Evolutionary conservation across 345 rosid species (phyloP).

Genomic region (Gossypium herbaceum): DNA sequence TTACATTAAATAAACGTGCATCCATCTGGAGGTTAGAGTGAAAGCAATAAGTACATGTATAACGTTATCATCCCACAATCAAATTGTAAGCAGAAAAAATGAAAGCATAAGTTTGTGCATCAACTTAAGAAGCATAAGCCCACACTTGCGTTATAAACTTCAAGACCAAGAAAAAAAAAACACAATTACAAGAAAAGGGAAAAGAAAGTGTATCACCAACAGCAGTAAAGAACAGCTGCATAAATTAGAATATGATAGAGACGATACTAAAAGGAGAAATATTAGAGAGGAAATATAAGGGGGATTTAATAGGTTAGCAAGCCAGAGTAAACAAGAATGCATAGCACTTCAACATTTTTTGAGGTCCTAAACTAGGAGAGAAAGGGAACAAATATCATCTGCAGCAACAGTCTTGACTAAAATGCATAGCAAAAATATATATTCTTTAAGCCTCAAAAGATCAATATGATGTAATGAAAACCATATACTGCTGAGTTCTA

Average conservation of each 20-base stretch:
- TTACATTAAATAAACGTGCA: slow-evolving; percentile 28
- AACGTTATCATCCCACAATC: not conserved
- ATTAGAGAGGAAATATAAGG: not conserved
- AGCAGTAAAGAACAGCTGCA: not conserved
- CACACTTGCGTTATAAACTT: not conserved
- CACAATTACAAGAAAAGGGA: not conserved
- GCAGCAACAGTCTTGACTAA: not conserved
- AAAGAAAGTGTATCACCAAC: not conserved
- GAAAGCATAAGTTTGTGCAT: not conserved
- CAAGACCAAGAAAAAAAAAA: not conserved
- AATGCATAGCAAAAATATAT: not conserved
- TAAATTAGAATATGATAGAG: not conserved
- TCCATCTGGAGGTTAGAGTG: slow-evolving; percentile 8
- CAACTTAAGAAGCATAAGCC: not conserved
- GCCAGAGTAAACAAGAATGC: not conserved
- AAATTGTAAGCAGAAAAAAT: slow-evolving; percentile 7
- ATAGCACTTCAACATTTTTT: not conserved
- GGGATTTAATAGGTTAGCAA: not conserved
- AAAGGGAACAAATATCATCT: not conserved
- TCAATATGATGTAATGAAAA: not conserved
- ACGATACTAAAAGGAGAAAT: not conserved
- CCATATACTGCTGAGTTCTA: not conserved
- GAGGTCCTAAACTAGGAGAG: not conserved
- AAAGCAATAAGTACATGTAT: not conserved
- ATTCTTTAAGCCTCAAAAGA: slow-evolving; percentile 11